Evolutionary conservation across 495 filamentous ascomycete species (phyloP), one percentile per base, ranked within the genome.

Genomic region (Beverwykella pulmonaria): DNA sequence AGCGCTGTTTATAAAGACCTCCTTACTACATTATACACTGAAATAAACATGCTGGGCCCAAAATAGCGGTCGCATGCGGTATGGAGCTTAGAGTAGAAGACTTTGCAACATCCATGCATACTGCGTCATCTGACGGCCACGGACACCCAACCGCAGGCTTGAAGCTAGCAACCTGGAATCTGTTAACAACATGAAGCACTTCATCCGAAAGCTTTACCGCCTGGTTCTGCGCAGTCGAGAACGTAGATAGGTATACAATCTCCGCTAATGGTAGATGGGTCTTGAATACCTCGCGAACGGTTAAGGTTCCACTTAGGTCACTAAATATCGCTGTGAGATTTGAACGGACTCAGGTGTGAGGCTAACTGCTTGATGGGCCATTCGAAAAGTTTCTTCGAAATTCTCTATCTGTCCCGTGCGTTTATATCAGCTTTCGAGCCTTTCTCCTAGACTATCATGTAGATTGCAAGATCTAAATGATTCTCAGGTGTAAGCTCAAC

Each of bases 211-310:
- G 61, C 17, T 44, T 63, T 2, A 25, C n/a, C 0, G 19, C 69
- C 39, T 55, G 12, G 19, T 59, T 59, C 29, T 75, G 53, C 1
- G 68, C 74, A 3, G 58, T 70, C 23, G 56, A 61, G 30, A 48
- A 70, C 14, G 75, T 75, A 6, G 74, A 78, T 15, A 78, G 73
- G 39, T 74, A 78, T n/a, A 75, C 71, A 52, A 76, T 68, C 26
- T 61, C 30, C 23, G 67, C 71, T 14, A 36, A 61, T 29, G 44
- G 20, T 15, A 59, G 63, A 14, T 50, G 2, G 25, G n/a, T 23
- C 32, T 72, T 19, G 46, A 12, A 65, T 49, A 73, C 41, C 14
- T 66, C 22, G 41, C 27, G 49, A 30, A 70, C 63, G 29, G 27
- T 69, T 25, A 74, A 52, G 6, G 19, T 61, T 29, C 71, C 53